A percentile compares a stretch with the other conserved stretches of the same genome.
phyloP scores from a whole-genome alignment of 306 rosid species.

The Clitoria ternatea region DNA sequence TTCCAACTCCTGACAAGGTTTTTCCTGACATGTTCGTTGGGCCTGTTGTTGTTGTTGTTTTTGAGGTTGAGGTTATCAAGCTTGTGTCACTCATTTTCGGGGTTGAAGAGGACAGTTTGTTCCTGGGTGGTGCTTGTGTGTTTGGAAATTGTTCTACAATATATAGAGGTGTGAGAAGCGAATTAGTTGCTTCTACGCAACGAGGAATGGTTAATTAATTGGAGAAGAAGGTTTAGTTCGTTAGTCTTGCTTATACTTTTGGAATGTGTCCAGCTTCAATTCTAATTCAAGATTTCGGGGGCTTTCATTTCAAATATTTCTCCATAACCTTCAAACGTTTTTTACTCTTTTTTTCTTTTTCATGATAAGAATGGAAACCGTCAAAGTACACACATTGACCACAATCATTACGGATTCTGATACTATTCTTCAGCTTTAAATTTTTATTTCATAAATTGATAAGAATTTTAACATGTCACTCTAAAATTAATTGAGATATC shows the following conservation, averaged over 20 bases:
- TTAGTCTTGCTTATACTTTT: conserved; percentile 26
- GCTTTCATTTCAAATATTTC: neutral
- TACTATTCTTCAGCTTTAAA: too few species aligned
- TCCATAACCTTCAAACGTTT: neutral
- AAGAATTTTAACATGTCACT: too few species aligned
- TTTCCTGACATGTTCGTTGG: neutral
- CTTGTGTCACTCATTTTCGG: neutral
- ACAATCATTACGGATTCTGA: too few species aligned
- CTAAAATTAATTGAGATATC: too few species aligned
- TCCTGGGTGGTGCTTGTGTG: neutral
- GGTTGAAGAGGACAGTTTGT: neutral
- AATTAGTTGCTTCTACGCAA: conserved; percentile 40
- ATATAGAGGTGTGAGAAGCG: neutral
- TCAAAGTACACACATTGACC: too few species aligned
- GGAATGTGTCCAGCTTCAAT: conserved; percentile 15
- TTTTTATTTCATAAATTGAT: too few species aligned
- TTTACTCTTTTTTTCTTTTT: too few species aligned
- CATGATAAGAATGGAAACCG: neutral
- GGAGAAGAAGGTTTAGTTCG: neutral
- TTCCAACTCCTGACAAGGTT: conserved; percentile 49
- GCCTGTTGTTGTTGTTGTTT: neutral
- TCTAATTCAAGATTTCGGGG: conserved; percentile 20
- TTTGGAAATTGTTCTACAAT: neutral
- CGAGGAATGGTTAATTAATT: neutral
- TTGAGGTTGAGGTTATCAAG: neutral